Conservation (phyloP, 2,329 filamentous ascomycete genomes). For the Cladorrhinum sp. region DNA sequence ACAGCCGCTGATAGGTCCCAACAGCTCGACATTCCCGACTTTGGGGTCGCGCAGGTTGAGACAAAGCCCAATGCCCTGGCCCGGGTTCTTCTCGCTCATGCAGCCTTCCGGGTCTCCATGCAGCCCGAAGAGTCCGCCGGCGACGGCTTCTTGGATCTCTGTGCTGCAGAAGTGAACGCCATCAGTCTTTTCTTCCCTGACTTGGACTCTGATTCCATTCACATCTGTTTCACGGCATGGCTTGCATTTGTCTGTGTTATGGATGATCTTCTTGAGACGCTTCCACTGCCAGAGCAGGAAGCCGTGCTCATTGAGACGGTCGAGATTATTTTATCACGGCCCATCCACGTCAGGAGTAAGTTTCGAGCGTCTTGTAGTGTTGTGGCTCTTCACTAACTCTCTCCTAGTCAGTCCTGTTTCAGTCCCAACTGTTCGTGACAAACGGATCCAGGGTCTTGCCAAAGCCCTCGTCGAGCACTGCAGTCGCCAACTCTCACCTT, state of each 20-base stretch:
- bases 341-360: not conserved
- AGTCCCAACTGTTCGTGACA: not conserved
- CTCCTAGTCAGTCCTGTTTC: not conserved
- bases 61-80: not conserved
- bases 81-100: slow-evolving; percentile 10
- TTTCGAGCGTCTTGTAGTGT: not conserved
- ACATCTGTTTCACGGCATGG: slow-evolving; percentile 18
- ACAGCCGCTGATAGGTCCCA: not conserved
- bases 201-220: slow-evolving; percentile 4
- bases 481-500: slow-evolving; percentile 5
- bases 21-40: slow-evolving; percentile 16
- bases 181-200: slow-evolving; percentile 22
- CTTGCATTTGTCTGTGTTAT: slow-evolving; percentile 17
- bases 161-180: slow-evolving; percentile 15
- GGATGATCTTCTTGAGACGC: slow-evolving; percentile 17
- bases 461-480: slow-evolving; percentile 1
- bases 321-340: not conserved
- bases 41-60: not conserved
- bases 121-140: not conserved
- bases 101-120: slow-evolving; percentile 10
- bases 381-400: not conserved
- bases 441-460: slow-evolving; percentile 6
- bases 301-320: slow-evolving; percentile 8
- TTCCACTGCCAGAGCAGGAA: slow-evolving; percentile 1
- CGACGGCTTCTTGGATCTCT: slow-evolving; percentile 12